Evolutionary conservation across 108 stramenopile species (phyloP).

Genomic region (Nitzschia inconspicua): DNA sequence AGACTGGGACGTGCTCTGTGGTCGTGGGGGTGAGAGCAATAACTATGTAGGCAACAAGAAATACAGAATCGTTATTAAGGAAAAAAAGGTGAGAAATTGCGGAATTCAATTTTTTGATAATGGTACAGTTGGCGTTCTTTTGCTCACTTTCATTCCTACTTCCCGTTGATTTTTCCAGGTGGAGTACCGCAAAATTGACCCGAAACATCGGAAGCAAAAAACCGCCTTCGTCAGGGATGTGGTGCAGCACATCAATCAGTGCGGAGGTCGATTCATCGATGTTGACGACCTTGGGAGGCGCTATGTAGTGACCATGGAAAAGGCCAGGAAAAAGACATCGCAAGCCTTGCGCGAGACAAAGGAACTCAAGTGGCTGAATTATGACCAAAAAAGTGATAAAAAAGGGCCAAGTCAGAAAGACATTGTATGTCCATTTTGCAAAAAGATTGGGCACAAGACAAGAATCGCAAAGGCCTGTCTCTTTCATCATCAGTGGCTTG

Average conservation of each 20-base stretch:
- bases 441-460: conserved; percentile 23
- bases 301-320: conserved; percentile 27
- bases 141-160: too few relatives aligned
- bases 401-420: conserved; percentile 6
- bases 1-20: conserved; percentile 35
- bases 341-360: conserved; percentile 34
- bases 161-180: too few relatives aligned
- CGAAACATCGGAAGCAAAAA: conserved; percentile 27
- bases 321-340: conserved; percentile 30
- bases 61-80: conserved; percentile 22
- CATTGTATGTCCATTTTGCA: conserved; percentile 20
- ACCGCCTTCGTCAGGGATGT: conserved; percentile 24
- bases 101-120: too few relatives aligned
- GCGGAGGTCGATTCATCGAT: conserved; percentile 31
- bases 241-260: conserved; percentile 23
- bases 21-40: conserved; percentile 30
- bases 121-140: too few relatives aligned
- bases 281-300: conserved; percentile 11
- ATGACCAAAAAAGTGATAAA: conserved; percentile 1
- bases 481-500: conserved; percentile 23
- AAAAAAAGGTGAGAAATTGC: too few relatives aligned
- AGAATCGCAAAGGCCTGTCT: conserved; percentile 27
- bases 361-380: conserved; percentile 26
- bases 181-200: conserved; percentile 25
- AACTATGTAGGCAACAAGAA: conserved; percentile 27